Evolutionary conservation across 192 early-diverging fungal species (phyloP), one percentile per base, ranked within the genome.

Genomic region (Coemansia sp.): DNA sequence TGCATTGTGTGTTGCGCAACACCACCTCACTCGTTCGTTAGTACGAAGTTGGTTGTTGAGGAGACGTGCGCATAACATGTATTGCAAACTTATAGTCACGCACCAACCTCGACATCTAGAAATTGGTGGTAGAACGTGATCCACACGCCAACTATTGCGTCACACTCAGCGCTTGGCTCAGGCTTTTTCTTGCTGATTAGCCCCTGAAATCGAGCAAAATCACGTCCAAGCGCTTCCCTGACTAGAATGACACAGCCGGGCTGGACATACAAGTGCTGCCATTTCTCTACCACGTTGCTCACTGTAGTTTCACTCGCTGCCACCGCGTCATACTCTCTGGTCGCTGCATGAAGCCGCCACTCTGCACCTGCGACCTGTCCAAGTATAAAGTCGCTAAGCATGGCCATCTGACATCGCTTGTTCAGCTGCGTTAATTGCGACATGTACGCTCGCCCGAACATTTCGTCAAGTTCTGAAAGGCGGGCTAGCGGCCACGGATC

Each of bases 391-490:
- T 68, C 72, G n/a, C 17, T 21, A 27, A 74, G 72, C 65, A 74
- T 68, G 29, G 72, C 66, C 65, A 50, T 34, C 66, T 74, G 72
- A 57, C 72, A 63, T 36, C 54, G 41, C 39, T 53, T 59, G 66
- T 64, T 74, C 16, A 74, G 34, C 3, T 35, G 34, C n/a, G 46
- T 29, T 51, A 74, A 59, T 42, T 48, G 60, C 36, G 34, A 24
- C 21, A 68, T 27, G 27, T 68, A 74, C 6, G 19, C 27, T 13
- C 16, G 42, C 9, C 29, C 51, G 27, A 74, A 74, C 29, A 2
- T 9, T 19, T 62, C 42, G 60, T 63, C 40, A 8, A 31, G 27
- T 3, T 19, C 41, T 10, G 50, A 45, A 14, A 63, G 29, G 2
- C 41, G 7, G 39, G 68, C 62, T 13, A 70, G 51, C 27, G 34